Evolutionary conservation across 768 basidiomycete genomes (phyloP), one percentile per base, ranked within the genome.

Genomic region (Mycena venus): DNA sequence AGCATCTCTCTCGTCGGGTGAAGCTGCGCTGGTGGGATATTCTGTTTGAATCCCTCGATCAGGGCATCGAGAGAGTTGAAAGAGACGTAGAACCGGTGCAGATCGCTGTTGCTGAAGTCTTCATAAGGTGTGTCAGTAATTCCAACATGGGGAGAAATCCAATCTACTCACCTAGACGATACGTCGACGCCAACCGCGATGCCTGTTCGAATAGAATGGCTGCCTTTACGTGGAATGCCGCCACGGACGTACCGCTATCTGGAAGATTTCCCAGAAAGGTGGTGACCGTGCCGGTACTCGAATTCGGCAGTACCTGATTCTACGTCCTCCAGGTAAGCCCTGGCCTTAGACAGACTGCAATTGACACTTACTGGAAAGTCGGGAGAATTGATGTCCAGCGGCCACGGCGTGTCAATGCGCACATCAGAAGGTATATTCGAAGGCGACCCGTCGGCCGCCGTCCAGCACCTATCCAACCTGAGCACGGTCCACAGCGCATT

Each of bases 401-500:
- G 89, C 88, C 88, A 89, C 1, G 84, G 82, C 0, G 85, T 83
- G 68, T 86, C 84, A 63, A 88, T 82, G 64, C 66, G 40, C n/a
- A 68, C 63, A n/a, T 80, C 78, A 19, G 82, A 82, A 17, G 81
- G 77, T 21, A 84, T 79, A 32, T 79, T 83, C 3, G 80, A 81
- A 2, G 83, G 77, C 4, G 82, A 79, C 2, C 79, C 75, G 15
- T 83, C 72, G 2, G 83, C 76, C 3, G 80, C 81, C 5, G 80
- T 76, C 80, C 84, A 82, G 73, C 82, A 84, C 56, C 81, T 82
- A 47, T 86, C 85, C 34, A 85, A 76, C 10, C 79, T 79, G 59
- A 84, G 81, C 10, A 83, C 80, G 9, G 80, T 77, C 86, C 87
- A 88, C 38, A 75, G 72, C 36, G 59, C 36, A 14, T 7, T 14